Evolutionary conservation across 805 yeast species (phyloP), one percentile per base, ranked within the genome.

Genomic region (Suhomyces kilbournensis): DNA sequence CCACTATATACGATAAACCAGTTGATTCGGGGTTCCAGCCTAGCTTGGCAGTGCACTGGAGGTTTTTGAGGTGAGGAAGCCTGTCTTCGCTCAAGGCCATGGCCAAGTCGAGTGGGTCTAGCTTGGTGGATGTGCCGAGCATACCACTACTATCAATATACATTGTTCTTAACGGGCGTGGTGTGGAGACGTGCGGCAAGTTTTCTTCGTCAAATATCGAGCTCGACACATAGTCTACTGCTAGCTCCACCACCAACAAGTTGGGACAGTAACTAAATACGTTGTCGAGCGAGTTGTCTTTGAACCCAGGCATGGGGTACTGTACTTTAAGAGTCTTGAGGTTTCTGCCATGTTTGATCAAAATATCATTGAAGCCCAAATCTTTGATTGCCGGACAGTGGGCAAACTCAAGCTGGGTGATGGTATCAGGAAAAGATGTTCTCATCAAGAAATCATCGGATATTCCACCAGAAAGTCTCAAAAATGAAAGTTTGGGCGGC

Each of bases 101-200:
- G 0, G 94, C 88, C 53, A 94, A 73, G 66, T 93, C 97, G 59
- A 90, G 87, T 0, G 98, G 97, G 60, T 89, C 90, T 32, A 94
- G 71, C 62, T 90, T 90, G 22, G 85, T 81, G 2, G 90, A 80
- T 53, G 92, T 89, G 1, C 97, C 97, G 53, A 88, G 69, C 71
- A 86, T 82, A 1, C 98, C 97, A 55, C 96, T 85, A 45, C 96
- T 86, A 53, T 89, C 93, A 23, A 94, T 77, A 62, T 82, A 82
- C 34, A 94, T 67, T 1, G 82, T 78, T 49, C 74, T 76, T 54
- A 93, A 69, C 1, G 90, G 89, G 28, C 78, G 59, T 14, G 67
- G 61, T 34, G 60, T 55, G 2, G 57, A 56, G 20, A 65, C 46
- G 42, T 55, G 57, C 10, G 61, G 57, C 39, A 73, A 58, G 62